Evolutionary conservation across 192 early-diverging fungal genomes (phyloP).

Genomic region (Phycomyces blakesleeanus): DNA sequence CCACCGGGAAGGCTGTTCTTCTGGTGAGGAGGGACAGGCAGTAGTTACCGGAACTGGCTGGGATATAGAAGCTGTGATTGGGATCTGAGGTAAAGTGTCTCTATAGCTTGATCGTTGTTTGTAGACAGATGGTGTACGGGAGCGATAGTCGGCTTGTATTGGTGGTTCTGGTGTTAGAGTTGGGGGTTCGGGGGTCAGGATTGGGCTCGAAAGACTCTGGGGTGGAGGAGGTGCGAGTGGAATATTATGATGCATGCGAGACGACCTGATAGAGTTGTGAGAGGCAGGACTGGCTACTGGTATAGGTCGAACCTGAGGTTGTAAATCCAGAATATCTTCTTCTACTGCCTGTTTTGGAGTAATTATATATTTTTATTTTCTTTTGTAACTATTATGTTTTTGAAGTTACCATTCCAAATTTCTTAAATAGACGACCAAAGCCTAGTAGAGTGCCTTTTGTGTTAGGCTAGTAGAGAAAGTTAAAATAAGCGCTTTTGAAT

Average conservation of each 20-base stretch:
- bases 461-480: background rate
- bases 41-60: background rate
- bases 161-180: background rate
- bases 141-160: background rate
- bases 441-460: background rate
- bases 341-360: background rate
- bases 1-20: slow-evolving; percentile 6
- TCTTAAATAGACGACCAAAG: slow-evolving; percentile 18
- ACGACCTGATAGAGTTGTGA: background rate
- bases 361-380: background rate
- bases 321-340: background rate
- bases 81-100: too few relatives aligned
- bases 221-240: background rate
- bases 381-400: too few relatives aligned
- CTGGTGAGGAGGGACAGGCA: background rate
- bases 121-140: too few relatives aligned
- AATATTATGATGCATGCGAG: background rate
- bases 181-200: background rate
- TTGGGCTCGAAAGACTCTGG: background rate
- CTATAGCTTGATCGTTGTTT: too few relatives aligned
- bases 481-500: background rate
- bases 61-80: background rate
- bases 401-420: slow-evolving; percentile 13
- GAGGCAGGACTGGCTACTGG: background rate
- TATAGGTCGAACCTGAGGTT: background rate